These are phyloP conservation scores for Yamadazyma buinensis DNA, from an alignment of 1,139 yeast species.

Conservation along the genomic window DNA sequence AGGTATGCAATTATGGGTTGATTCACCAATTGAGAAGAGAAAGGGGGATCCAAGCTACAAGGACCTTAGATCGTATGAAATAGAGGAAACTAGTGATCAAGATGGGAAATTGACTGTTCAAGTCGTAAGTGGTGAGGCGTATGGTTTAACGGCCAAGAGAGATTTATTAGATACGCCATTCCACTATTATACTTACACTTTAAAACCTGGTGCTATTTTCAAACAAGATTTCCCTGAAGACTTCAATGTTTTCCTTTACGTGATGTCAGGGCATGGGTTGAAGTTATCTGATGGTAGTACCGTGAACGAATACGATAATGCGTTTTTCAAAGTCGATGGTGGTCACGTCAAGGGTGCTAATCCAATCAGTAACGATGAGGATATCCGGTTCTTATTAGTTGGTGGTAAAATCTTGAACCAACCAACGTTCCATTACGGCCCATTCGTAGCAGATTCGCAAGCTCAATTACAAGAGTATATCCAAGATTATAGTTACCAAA, in stretches of 20 bases:
- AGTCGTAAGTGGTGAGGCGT: constrained; percentile 74
- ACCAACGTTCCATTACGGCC: constrained; percentile 83
- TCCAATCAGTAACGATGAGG: constrained; percentile 27
- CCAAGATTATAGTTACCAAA: constrained; percentile 61
- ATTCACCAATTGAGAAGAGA: constrained; percentile 69
- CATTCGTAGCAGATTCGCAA: constrained; percentile 71
- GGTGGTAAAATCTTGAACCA: constrained; percentile 81
- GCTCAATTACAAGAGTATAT: constrained; percentile 66
- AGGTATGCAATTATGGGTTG: constrained; percentile 93
- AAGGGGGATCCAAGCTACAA: constrained; percentile 75
- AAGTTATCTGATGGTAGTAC: constrained; percentile 39
- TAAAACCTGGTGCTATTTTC: constrained; percentile 68
- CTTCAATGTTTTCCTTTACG: constrained; percentile 72
- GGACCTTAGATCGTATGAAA: constrained; percentile 68
- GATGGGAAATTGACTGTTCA: constrained; percentile 64
- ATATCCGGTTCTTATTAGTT: constrained; percentile 58
- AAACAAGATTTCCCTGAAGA: constrained; percentile 57
- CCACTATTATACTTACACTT: constrained; percentile 64
- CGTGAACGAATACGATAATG: constrained; percentile 48
- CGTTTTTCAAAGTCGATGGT: constrained; percentile 68
- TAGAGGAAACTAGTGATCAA: constrained; percentile 62
- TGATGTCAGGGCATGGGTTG: constrained; percentile 58
- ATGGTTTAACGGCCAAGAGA: constrained; percentile 69
- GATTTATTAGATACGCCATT: constrained; percentile 86
- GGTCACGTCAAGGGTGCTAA: constrained; percentile 50